These are phyloP conservation scores for slime mould (Dictyostelium discoideum) DNA, from an alignment of 78 protist species.

Conservation along the genomic window DNA sequence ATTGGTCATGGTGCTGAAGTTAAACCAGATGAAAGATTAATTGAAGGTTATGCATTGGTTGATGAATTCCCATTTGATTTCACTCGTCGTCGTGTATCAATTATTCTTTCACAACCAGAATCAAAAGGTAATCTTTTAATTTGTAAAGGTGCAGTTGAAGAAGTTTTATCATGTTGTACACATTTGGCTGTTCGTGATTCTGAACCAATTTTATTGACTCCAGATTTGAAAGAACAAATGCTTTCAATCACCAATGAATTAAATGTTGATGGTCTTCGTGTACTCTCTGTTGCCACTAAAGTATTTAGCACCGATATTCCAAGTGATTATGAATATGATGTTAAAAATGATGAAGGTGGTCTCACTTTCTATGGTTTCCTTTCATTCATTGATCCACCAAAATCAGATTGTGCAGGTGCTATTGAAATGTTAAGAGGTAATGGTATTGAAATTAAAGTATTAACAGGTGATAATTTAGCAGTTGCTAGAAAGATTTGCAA, in stretches of 20 bases:
- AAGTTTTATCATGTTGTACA: conserved; percentile 52
- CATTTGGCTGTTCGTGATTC: background rate
- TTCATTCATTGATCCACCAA: conserved; percentile 78
- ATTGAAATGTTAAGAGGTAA: conserved; percentile 29
- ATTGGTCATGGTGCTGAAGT: background rate
- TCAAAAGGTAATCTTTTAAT: background rate
- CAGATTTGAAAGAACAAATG: background rate
- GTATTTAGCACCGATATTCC: background rate
- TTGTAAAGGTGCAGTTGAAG: conserved; percentile 81
- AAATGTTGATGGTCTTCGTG: conserved; percentile 73
- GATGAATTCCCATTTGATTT: conserved; percentile 81
- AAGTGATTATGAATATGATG: conserved; percentile 19
- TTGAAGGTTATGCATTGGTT: background rate
- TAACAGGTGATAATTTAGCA: conserved; percentile 81
- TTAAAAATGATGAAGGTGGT: conserved; percentile 28
- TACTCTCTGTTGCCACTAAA: conserved; percentile 64
- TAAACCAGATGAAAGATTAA: conserved; percentile 6
- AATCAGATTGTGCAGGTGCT: conserved; percentile 66
- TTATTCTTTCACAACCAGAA: background rate
- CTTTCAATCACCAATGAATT: conserved; percentile 36
- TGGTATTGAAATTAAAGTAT: conserved; percentile 70
- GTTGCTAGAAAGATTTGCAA: conserved; percentile 81
- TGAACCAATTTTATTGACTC: background rate
- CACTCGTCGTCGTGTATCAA: conserved; percentile 78
- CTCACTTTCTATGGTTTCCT: conserved; percentile 43